These are phyloP conservation scores for Fusarium sp. DNA, from an alignment of 2,329 filamentous ascomycete species.

Conservation along the genomic window DNA sequence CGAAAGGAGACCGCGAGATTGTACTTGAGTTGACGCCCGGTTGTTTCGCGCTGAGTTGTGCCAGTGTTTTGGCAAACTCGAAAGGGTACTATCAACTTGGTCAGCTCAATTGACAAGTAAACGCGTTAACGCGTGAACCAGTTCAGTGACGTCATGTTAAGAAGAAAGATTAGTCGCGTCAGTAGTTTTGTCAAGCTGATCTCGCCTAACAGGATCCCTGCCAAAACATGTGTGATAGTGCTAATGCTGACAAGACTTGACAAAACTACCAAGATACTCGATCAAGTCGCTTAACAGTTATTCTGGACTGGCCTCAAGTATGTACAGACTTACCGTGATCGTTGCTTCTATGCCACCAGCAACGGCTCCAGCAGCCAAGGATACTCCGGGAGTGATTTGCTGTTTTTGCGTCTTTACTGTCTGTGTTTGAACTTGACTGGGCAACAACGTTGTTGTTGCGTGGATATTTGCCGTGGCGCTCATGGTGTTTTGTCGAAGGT, in stretches of 20 bases:
- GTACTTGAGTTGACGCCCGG: slow-evolving; percentile 16
- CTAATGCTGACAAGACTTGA: too few relatives aligned
- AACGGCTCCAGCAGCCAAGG: slow-evolving; percentile 64
- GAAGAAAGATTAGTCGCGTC: too few relatives aligned
- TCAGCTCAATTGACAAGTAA: neutral
- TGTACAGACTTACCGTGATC: slow-evolving; percentile 57
- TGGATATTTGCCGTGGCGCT: too few relatives aligned
- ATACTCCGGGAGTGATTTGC: slow-evolving; percentile 58
- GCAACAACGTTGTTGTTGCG: neutral
- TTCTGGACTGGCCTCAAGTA: too few relatives aligned
- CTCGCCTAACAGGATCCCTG: too few relatives aligned
- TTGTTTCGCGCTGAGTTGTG: slow-evolving; percentile 63
- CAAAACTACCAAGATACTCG: too few relatives aligned
- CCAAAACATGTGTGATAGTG: too few relatives aligned
- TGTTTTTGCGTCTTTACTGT: slow-evolving; percentile 9
- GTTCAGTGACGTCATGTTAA: fast-evolving
- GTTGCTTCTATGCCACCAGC: slow-evolving; percentile 69
- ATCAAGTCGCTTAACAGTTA: too few relatives aligned
- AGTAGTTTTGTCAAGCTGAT: too few relatives aligned
- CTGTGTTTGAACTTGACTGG: neutral
- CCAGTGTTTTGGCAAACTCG: slow-evolving; percentile 77
- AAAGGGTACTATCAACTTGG: slow-evolving; percentile 71
- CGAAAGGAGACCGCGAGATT: slow-evolving; percentile 68
- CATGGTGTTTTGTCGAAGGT: too few relatives aligned
- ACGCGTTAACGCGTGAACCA: too few relatives aligned